Evolutionary conservation across 2,329 filamentous ascomycete genomes (phyloP).

Genomic region (Pseudogymnoascus sp.): DNA sequence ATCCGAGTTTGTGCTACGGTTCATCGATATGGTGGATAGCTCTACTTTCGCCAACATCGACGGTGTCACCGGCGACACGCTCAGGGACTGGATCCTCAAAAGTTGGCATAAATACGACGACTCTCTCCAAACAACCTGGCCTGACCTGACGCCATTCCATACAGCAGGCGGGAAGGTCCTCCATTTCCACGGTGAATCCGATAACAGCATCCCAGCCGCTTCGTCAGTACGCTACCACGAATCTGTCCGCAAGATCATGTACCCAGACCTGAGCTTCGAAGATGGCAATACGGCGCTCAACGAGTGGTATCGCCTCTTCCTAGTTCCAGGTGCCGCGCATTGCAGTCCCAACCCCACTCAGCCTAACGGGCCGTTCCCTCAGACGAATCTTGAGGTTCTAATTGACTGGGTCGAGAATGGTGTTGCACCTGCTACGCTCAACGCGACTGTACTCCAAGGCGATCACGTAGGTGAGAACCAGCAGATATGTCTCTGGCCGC

Average conservation of each 20-base stretch:
- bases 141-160: slow-evolving; percentile 41
- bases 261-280: slow-evolving; percentile 32
- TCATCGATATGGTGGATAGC: slow-evolving; percentile 23
- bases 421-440: slow-evolving; percentile 37
- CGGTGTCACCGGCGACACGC: slow-evolving; percentile 45
- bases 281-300: slow-evolving; percentile 36
- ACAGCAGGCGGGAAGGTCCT: slow-evolving; percentile 42
- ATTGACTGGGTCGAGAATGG: slow-evolving; percentile 48
- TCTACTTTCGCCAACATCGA: slow-evolving; percentile 34
- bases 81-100: slow-evolving; percentile 44
- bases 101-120: slow-evolving; percentile 42
- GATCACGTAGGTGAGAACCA: slow-evolving; percentile 28
- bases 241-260: slow-evolving; percentile 44
- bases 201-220: slow-evolving; percentile 40
- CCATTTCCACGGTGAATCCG: slow-evolving; percentile 47
- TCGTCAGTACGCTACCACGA: slow-evolving; percentile 44
- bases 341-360: slow-evolving; percentile 37
- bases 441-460: slow-evolving; percentile 26
- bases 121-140: slow-evolving; percentile 42
- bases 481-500: slow-evolving; percentile 37
- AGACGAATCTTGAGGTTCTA: slow-evolving; percentile 39
- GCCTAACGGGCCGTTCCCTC: slow-evolving; percentile 35
- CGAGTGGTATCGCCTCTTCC: slow-evolving; percentile 44
- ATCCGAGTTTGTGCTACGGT: slow-evolving; percentile 32
- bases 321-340: slow-evolving; percentile 46